phyloP scores from a whole-genome alignment of 345 rosid species.

The Citrus cavaleriei region DNA sequence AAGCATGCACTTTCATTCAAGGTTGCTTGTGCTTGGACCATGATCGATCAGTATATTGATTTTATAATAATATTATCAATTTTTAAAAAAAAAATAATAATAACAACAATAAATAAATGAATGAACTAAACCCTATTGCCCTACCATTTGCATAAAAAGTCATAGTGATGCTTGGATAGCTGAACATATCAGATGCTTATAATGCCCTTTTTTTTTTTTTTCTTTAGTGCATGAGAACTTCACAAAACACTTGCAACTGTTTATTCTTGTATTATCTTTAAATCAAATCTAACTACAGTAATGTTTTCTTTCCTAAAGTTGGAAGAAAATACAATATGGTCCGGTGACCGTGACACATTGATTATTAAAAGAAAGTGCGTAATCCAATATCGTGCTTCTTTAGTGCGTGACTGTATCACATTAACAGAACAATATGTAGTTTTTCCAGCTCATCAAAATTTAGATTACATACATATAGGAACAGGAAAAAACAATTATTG shows the following conservation, averaged over 20 bases:
- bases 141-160: not conserved
- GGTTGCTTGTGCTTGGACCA: conserved; percentile 6
- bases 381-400: conserved; percentile 8
- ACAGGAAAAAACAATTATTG: not conserved
- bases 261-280: not conserved
- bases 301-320: not conserved
- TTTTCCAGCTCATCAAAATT: not conserved
- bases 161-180: not conserved
- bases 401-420: conserved; percentile 4
- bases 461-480: not conserved
- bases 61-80: not conserved
- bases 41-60: not conserved
- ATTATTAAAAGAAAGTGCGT: not conserved
- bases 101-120: not conserved
- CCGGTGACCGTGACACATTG: not conserved
- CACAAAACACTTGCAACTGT: not conserved
- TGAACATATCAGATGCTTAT: not conserved
- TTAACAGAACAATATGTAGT: not conserved
- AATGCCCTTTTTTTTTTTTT: no score
- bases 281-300: not conserved
- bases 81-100: not conserved
- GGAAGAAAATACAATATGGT: not conserved
- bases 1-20: not conserved
- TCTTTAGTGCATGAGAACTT: not conserved
- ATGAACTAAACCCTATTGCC: not conserved